Evolutionary conservation across 805 yeast genomes (phyloP).

Genomic region (Nakazawaea peltata): DNA sequence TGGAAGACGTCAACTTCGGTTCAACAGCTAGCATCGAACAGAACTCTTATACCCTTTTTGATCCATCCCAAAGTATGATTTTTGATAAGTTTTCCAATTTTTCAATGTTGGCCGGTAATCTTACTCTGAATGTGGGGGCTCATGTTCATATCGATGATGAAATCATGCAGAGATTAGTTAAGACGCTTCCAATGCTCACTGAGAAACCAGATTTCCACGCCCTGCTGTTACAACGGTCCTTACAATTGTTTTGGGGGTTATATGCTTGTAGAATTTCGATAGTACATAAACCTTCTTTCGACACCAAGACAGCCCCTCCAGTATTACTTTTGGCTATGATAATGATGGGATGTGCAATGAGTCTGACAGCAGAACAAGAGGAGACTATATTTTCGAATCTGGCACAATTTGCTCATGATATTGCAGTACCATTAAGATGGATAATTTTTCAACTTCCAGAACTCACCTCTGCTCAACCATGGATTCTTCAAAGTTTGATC

Average conservation of each 20-base stretch:
- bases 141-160: slow-evolving; percentile 9
- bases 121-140: neutral
- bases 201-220: slow-evolving; percentile 21
- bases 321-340: slow-evolving; percentile 48
- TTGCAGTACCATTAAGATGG: slow-evolving; percentile 37
- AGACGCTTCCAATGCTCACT: slow-evolving; percentile 19
- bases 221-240: slow-evolving; percentile 19
- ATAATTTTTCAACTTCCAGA: slow-evolving; percentile 34
- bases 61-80: slow-evolving; percentile 3
- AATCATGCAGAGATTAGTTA: slow-evolving; percentile 15
- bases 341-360: slow-evolving; percentile 44
- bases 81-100: slow-evolving; percentile 3
- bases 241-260: slow-evolving; percentile 43
- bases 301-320: slow-evolving; percentile 36
- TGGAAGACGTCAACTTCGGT: neutral
- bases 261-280: slow-evolving; percentile 55
- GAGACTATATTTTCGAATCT: slow-evolving; percentile 11
- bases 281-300: slow-evolving; percentile 52
- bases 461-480: slow-evolving; percentile 36
- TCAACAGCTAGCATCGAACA: slow-evolving; percentile 4
- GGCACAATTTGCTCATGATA: slow-evolving; percentile 23
- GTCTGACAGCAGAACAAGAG: slow-evolving; percentile 12
- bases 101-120: slow-evolving; percentile 2
- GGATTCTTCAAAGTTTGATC: slow-evolving; percentile 41
- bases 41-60: slow-evolving; percentile 2